phyloP scores from a whole-genome alignment of 2,329 filamentous ascomycete genomes.

The Cytospora mali region DNA sequence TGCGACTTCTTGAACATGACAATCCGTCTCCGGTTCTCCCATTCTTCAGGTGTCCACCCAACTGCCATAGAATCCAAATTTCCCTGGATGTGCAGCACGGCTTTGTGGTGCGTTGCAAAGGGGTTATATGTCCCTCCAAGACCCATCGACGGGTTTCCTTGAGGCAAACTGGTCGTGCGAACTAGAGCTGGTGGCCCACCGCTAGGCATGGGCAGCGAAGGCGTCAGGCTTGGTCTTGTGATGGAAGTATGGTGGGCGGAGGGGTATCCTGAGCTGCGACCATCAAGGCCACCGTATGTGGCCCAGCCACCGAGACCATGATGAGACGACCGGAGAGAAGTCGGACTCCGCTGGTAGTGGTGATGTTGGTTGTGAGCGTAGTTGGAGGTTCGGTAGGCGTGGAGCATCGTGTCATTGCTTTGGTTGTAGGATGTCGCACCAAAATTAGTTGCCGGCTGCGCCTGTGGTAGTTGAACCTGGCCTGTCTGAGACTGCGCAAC shows the following conservation, averaged over 20 bases:
- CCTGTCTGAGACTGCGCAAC: slow-evolving; percentile 38
- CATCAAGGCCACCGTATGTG: slow-evolving; percentile 43
- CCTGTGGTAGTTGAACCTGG: slow-evolving; percentile 36
- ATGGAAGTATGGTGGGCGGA: slow-evolving; percentile 50
- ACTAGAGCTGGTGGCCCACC: slow-evolving; percentile 51
- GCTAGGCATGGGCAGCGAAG: slow-evolving; percentile 50
- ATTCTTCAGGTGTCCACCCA: slow-evolving; percentile 82
- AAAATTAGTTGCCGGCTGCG: slow-evolving; percentile 29
- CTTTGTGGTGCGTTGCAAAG: slow-evolving; percentile 72
- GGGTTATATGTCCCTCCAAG: slow-evolving; percentile 64
- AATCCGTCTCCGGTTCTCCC: slow-evolving; percentile 75
- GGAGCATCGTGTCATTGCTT: slow-evolving; percentile 55
- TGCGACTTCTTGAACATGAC: slow-evolving; percentile 88
- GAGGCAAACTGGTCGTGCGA: slow-evolving; percentile 58
- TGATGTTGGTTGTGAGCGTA: slow-evolving; percentile 40
- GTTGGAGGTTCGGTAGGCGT: slow-evolving; percentile 55
- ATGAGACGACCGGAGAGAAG: slow-evolving; percentile 34
- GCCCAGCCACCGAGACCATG: slow-evolving; percentile 33
- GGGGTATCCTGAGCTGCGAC: slow-evolving; percentile 45
- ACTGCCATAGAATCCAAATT: slow-evolving; percentile 83
- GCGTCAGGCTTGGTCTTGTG: slow-evolving; percentile 49
- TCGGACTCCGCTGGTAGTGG: slow-evolving; percentile 29
- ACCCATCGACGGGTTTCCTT: slow-evolving; percentile 40
- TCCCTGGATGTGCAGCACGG: slow-evolving; percentile 79
- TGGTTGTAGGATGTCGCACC: slow-evolving; percentile 41